phyloP scores from a whole-genome alignment of 2,329 filamentous ascomycete species.

The Xylariaceae sp. region DNA sequence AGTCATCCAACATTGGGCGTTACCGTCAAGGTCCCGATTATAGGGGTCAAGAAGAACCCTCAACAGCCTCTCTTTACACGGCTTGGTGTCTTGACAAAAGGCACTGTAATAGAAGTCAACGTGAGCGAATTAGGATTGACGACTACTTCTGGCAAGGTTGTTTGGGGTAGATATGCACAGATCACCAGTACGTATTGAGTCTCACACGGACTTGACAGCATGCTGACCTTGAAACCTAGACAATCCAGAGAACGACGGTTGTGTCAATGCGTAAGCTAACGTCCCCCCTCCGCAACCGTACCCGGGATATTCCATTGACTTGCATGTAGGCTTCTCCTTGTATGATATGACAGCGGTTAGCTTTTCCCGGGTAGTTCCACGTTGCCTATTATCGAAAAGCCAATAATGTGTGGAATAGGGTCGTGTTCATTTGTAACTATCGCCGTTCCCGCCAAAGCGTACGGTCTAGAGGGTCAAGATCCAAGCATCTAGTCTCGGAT shows the following conservation, averaged over 20 bases:
- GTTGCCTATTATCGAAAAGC: neutral
- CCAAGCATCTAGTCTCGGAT: neutral
- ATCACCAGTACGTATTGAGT: conserved; percentile 32
- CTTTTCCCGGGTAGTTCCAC: neutral
- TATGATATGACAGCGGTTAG: neutral
- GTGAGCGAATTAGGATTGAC: conserved; percentile 87
- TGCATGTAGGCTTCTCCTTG: neutral
- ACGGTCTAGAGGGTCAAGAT: neutral
- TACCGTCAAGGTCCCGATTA: conserved; percentile 36
- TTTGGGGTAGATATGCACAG: conserved; percentile 61
- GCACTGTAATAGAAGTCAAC: conserved; percentile 79
- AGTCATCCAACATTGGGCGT: conserved; percentile 32
- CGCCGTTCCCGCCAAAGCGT: neutral
- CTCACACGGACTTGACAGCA: neutral
- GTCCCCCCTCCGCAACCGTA: no score
- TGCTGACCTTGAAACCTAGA: conserved; percentile 22
- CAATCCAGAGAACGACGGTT: conserved; percentile 40
- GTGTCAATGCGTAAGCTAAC: conserved; percentile 37
- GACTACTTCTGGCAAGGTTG: conserved; percentile 86
- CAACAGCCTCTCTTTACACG: conserved; percentile 71
- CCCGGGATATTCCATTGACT: neutral
- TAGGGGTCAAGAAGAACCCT: conserved; percentile 67
- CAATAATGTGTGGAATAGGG: neutral
- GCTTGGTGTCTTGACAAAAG: conserved; percentile 46
- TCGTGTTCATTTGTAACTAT: neutral